Evolutionary conservation across 2,329 filamentous ascomycete species (phyloP).

Genomic region (Epichloe gansuensis): DNA sequence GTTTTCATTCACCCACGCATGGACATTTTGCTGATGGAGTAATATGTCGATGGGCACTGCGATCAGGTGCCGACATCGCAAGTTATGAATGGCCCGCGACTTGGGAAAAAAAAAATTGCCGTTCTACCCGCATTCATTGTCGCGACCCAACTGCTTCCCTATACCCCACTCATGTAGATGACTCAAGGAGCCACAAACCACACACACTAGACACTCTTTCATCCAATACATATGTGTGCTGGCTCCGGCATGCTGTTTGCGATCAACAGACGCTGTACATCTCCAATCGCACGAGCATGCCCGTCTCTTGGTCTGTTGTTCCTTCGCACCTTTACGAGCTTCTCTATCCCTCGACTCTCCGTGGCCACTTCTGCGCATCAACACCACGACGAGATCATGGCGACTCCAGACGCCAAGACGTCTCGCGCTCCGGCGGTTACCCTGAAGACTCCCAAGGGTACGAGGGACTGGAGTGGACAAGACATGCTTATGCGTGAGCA

Average conservation of each 20-base stretch:
- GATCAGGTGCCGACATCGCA: background rate
- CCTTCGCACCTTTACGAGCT: constrained; percentile 2
- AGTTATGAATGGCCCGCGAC: background rate
- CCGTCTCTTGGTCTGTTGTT: background rate
- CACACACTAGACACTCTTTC: constrained; percentile 6
- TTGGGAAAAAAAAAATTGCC: background rate
- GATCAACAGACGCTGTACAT: constrained; percentile 6
- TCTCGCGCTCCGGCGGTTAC: constrained; percentile 33
- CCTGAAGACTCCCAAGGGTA: constrained; percentile 84
- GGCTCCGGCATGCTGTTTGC: constrained; percentile 10
- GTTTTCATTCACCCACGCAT: too few relatives aligned
- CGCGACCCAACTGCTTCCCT: constrained; percentile 2
- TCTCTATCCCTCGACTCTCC: background rate
- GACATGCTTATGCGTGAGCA: constrained; percentile 71
- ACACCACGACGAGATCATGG: constrained; percentile 15
- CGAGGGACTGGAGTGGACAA: constrained; percentile 70
- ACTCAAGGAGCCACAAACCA: constrained; percentile 7
- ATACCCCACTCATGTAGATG: constrained; percentile 5
- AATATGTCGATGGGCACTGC: too few relatives aligned
- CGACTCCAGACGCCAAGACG: constrained; percentile 15
- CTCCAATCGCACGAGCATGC: constrained; percentile 2
- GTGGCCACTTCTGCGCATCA: background rate
- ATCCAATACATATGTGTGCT: constrained; percentile 1
- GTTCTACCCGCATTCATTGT: background rate
- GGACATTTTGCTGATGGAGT: too few relatives aligned